These are phyloP conservation scores for Cryphonectria nitschkei DNA, from an alignment of 2,329 filamentous ascomycete genomes.

Conservation along the genomic window DNA sequence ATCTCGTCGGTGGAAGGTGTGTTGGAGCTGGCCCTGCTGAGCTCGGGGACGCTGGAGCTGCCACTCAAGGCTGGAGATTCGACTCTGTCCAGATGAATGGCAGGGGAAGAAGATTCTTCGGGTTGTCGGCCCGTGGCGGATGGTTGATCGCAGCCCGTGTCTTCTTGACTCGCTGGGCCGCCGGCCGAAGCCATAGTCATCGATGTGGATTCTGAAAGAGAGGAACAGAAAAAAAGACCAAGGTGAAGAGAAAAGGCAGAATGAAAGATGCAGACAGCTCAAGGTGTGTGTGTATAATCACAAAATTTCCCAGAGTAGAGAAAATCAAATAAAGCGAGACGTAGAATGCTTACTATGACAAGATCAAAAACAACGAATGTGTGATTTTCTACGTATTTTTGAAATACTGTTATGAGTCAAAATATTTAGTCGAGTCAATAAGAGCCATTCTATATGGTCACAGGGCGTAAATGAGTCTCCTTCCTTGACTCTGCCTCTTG, in stretches of 20 bases:
- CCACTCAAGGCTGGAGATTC: slow-evolving; percentile 12
- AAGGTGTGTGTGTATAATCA: not conserved
- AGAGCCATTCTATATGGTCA: not conserved
- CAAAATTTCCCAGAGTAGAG: not conserved
- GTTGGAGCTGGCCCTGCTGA: slow-evolving; percentile 44
- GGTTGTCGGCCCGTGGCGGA: not conserved
- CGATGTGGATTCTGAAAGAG: not conserved
- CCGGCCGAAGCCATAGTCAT: slow-evolving; percentile 14
- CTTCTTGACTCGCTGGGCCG: slow-evolving; percentile 19
- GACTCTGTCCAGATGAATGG: not conserved
- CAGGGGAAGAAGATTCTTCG: slow-evolving; percentile 12
- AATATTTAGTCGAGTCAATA: not conserved
- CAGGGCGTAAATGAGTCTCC: not conserved
- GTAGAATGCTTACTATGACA: not conserved
- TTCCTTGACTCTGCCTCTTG: not conserved
- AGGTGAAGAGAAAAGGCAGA: not conserved
- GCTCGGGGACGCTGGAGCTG: slow-evolving; percentile 31
- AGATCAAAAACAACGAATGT: not conserved
- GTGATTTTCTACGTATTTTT: not conserved
- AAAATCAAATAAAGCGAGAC: not conserved
- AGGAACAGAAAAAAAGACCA: not conserved
- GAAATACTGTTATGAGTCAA: not conserved
- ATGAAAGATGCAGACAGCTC: not conserved
- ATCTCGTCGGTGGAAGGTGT: slow-evolving; percentile 33
- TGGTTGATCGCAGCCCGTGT: slow-evolving; percentile 2